Percentiles rank a stretch among this genome's conserved stretches.
These are phyloP conservation scores for Pseudomonodictys pantanalensis DNA, from an alignment of 495 filamentous ascomycete species.

Conservation along the genomic window DNA sequence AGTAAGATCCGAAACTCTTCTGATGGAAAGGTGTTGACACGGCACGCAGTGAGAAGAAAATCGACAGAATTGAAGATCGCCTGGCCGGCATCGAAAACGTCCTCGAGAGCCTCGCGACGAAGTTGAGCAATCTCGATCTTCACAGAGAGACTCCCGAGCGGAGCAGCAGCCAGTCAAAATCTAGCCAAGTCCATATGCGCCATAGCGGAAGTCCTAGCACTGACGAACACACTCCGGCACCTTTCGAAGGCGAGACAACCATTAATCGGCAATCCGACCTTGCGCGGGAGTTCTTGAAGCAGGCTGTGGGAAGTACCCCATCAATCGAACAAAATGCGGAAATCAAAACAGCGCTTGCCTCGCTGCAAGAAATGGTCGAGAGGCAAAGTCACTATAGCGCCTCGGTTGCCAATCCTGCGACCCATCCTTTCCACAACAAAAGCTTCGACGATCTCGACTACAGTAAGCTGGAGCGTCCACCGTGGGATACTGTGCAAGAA, in stretches of 20 bases:
- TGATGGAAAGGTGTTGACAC: neutral
- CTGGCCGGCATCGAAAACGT: slow-evolving; percentile 59
- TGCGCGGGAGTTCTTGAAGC: slow-evolving; percentile 60
- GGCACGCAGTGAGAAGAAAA: slow-evolving; percentile 59
- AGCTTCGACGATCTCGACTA: slow-evolving; percentile 6
- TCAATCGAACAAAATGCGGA: slow-evolving; percentile 55
- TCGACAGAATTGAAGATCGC: slow-evolving; percentile 63
- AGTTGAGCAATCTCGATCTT: slow-evolving; percentile 16
- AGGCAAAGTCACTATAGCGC: slow-evolving; percentile 3
- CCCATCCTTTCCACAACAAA: slow-evolving; percentile 1
- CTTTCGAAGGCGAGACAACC: slow-evolving; percentile 61
- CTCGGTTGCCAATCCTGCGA: neutral
- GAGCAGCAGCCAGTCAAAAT: slow-evolving; percentile 28
- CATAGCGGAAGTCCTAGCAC: too few species aligned
- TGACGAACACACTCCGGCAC: slow-evolving; percentile 4
- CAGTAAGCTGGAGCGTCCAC: slow-evolving; percentile 19
- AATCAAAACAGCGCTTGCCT: slow-evolving; percentile 50
- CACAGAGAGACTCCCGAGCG: slow-evolving; percentile 12
- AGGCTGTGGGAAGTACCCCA: slow-evolving; percentile 49
- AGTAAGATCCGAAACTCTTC: slow-evolving; percentile 45
- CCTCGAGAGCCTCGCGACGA: slow-evolving; percentile 29
- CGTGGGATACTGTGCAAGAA: slow-evolving; percentile 13
- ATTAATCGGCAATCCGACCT: slow-evolving; percentile 61
- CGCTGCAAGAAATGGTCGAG: slow-evolving; percentile 48
- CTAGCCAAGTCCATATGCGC: neutral